Evolutionary conservation across 306 rosid species (phyloP).

Genomic region (Quercus gilva): DNA sequence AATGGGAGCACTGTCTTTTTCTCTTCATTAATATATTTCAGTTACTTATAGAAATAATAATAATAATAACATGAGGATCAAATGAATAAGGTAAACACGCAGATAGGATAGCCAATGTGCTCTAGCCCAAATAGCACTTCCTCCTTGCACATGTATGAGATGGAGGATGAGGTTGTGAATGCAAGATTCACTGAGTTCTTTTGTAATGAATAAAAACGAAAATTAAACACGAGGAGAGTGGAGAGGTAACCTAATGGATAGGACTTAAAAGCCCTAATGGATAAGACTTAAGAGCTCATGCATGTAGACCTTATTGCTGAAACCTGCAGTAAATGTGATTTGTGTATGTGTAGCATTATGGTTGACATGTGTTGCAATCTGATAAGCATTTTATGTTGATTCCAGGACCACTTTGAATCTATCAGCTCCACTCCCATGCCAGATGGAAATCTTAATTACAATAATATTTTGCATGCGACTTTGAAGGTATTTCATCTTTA

Average conservation of each 20-base stretch:
- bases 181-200: not conserved
- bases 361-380: slow-evolving; percentile 2
- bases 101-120: not conserved
- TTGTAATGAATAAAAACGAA: not conserved
- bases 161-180: not conserved
- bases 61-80: too few species aligned
- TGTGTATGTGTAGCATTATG: slow-evolving; percentile 17
- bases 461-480: slow-evolving; percentile 49
- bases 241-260: not conserved
- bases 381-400: slow-evolving; percentile 11
- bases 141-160: not conserved
- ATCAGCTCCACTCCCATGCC: slow-evolving; percentile 63
- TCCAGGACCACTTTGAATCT: slow-evolving; percentile 58
- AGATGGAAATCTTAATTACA: slow-evolving; percentile 74
- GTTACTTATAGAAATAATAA: too few species aligned
- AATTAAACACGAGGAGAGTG: not conserved
- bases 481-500: slow-evolving; percentile 42
- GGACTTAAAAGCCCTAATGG: not conserved
- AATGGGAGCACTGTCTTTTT: too few species aligned
- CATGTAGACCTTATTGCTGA: not conserved
- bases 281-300: not conserved
- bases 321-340: not conserved
- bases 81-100: not conserved
- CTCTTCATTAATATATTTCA: too few species aligned
- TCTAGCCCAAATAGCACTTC: not conserved